Percentiles rank a stretch among this genome's conserved stretches.
Conservation (phyloP, 1,139 yeast genomes). For the Hanseniaspora gamundiae region DNA sequence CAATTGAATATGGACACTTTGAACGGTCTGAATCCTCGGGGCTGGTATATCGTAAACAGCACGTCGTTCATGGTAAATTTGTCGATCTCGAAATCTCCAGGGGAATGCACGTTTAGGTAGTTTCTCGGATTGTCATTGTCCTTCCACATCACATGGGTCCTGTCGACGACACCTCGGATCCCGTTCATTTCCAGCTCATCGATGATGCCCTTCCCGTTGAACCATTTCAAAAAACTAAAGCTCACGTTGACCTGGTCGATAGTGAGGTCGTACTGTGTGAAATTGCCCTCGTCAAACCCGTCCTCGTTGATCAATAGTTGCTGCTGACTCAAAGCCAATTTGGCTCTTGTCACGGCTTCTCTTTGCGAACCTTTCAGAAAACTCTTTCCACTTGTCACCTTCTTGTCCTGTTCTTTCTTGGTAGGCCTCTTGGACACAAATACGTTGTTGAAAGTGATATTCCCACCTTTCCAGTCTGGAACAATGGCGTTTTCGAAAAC, state of each 20-base stretch:
- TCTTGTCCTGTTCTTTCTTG: conserved; percentile 28
- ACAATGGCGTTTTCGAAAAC: conserved; percentile 90
- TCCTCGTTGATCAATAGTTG: conserved; percentile 22
- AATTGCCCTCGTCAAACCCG: conserved; percentile 73
- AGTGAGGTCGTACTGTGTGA: conserved; percentile 87
- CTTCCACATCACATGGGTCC: conserved; percentile 78
- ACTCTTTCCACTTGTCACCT: conserved; percentile 14
- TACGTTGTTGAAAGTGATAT: conserved; percentile 72
- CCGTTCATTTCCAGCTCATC: conserved; percentile 78
- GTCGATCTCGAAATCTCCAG: conserved; percentile 91
- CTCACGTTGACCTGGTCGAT: conserved; percentile 78
- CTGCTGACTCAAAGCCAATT: conserved; percentile 19
- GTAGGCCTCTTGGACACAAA: conserved; percentile 78
- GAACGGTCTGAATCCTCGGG: conserved; percentile 69
- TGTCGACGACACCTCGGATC: conserved; percentile 79
- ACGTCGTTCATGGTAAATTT: conserved; percentile 75
- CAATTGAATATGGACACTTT: conserved; percentile 79
- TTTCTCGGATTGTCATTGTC: conserved; percentile 73
- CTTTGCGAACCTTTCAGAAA: conserved; percentile 62
- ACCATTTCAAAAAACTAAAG: conserved; percentile 72
- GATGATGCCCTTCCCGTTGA: conserved; percentile 78
- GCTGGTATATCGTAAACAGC: conserved; percentile 69
- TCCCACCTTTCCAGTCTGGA: conserved; percentile 89
- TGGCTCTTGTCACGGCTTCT: conserved; percentile 23
- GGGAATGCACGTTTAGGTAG: conserved; percentile 57